phyloP scores from a whole-genome alignment of 768 basidiomycete species.

The Serendipita sp. region DNA sequence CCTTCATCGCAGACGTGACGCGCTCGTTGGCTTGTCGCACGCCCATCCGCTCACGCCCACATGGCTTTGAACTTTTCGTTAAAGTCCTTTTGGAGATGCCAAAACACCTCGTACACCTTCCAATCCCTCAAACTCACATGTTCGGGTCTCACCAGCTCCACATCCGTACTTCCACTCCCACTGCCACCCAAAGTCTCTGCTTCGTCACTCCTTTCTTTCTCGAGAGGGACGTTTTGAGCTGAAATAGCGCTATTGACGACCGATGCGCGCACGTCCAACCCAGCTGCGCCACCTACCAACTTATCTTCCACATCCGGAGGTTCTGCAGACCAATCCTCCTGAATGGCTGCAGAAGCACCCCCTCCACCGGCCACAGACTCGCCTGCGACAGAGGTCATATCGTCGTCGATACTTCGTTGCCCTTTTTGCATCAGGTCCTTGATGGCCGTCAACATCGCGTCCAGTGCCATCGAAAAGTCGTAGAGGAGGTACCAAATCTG shows the following conservation, averaged over 20 bases:
- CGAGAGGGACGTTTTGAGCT: constrained; percentile 12
- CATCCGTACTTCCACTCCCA: background rate
- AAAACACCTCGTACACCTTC: constrained; percentile 36
- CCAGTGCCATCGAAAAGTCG: constrained; percentile 37
- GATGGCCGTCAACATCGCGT: constrained; percentile 32
- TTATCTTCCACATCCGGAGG: constrained; percentile 16
- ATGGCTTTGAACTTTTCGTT: constrained; percentile 42
- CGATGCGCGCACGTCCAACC: constrained; percentile 11
- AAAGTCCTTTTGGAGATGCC: constrained; percentile 31
- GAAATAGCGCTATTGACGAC: constrained; percentile 7
- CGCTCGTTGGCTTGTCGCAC: no score
- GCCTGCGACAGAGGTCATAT: background rate
- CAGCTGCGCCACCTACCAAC: constrained; percentile 15
- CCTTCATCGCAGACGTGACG: no score
- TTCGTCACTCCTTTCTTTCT: constrained; percentile 11
- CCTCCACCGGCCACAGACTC: constrained; percentile 8
- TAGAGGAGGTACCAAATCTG: constrained; percentile 51
- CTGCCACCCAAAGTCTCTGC: constrained; percentile 11
- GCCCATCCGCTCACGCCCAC: constrained; percentile 29
- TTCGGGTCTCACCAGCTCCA: background rate
- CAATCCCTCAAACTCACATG: constrained; percentile 30
- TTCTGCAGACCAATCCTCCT: constrained; percentile 21
- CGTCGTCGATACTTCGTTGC: constrained; percentile 8
- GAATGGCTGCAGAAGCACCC: constrained; percentile 11
- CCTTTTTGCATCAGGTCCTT: constrained; percentile 27